Evolutionary conservation across 2,329 filamentous ascomycete genomes (phyloP), one percentile per base, ranked within the genome.

Genomic region (Aspergillus felis): DNA sequence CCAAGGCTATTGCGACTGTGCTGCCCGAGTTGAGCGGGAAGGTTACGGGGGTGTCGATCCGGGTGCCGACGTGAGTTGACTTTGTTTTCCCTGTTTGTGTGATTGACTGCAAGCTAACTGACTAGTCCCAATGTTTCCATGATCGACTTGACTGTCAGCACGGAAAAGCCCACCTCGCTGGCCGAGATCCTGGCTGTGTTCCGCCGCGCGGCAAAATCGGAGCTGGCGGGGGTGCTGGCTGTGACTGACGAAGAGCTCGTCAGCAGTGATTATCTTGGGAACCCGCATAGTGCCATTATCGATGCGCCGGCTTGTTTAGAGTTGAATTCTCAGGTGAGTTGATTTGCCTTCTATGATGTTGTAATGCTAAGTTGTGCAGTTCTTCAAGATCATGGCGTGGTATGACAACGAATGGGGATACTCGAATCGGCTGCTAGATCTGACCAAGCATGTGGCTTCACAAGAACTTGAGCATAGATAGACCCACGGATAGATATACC

Each of bases 361-460:
- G 24, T 24, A 24, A 24, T 56, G 29, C 42, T 58, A 14, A 59
- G 9, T n/a, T 85, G 80, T 88, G 69, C 89, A 95, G 86, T 96
- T 96, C 76, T 88, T 94, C 83, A 96, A 96, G 86, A 85, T 96
- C 62, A 88, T 95, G 77, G 86, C 86, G 68, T 96, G 92, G 92
- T 93, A 94, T 80, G 90, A 93, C 83, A 96, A 96, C 82, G 91
- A 96, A 85, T 95, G 90, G 90, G 92, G 91, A 71, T 96, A 96
- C 86, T 92, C 88, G 76, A 91, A 91, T 81, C 91, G 88, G 82
- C 86, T 91, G 70, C 80, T 91, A 65, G 88, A 91, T 78, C 86
- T 91, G 71, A 64, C 68, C 22, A 64, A 61, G 47, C 54, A 63
- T 51, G 65, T 68, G 17, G 56, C 53, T 3, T 14, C 7, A 9